Percentiles rank a stretch among this genome's conserved stretches.
Conservation (phyloP, 192 early-diverging fungal genomes). For the Gaertneriomyces semiglobifer region DNA sequence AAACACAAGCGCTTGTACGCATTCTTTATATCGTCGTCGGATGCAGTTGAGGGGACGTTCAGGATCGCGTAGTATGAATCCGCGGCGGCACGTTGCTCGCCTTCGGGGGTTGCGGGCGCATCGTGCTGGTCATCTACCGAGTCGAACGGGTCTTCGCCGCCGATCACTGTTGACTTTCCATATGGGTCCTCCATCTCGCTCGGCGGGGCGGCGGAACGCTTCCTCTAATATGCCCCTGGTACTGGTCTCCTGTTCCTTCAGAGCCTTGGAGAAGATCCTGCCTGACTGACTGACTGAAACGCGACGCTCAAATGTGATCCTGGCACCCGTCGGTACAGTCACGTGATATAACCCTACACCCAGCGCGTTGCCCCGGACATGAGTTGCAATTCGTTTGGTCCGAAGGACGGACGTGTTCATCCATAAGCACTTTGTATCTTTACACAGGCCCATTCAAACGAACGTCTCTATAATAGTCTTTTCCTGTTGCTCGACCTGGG, state of each 20-base stretch:
- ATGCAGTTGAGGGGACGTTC: constrained; percentile 41
- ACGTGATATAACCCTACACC: too few relatives aligned
- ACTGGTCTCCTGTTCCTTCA: background rate
- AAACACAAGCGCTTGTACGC: constrained; percentile 50
- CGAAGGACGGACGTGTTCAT: too few relatives aligned
- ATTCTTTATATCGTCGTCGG: constrained; percentile 50
- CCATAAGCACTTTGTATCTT: too few relatives aligned
- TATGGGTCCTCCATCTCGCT: background rate
- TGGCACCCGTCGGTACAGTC: too few relatives aligned
- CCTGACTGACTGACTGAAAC: too few relatives aligned
- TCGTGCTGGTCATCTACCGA: constrained; percentile 18
- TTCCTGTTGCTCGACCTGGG: background rate
- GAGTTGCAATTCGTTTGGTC: too few relatives aligned
- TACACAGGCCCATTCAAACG: too few relatives aligned
- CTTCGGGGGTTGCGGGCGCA: constrained; percentile 12
- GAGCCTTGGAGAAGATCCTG: too few relatives aligned
- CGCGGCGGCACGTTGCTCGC: constrained; percentile 17
- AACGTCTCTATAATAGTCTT: background rate
- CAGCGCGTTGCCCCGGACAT: too few relatives aligned
- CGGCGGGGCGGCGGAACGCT: background rate
- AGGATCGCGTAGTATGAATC: constrained; percentile 38
- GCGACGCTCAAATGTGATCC: too few relatives aligned
- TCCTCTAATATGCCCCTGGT: background rate
- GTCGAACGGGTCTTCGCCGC: too few relatives aligned
- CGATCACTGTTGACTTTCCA: background rate